Conservation (phyloP, 768 basidiomycete genomes). For the Mycena galericulata region DNA sequence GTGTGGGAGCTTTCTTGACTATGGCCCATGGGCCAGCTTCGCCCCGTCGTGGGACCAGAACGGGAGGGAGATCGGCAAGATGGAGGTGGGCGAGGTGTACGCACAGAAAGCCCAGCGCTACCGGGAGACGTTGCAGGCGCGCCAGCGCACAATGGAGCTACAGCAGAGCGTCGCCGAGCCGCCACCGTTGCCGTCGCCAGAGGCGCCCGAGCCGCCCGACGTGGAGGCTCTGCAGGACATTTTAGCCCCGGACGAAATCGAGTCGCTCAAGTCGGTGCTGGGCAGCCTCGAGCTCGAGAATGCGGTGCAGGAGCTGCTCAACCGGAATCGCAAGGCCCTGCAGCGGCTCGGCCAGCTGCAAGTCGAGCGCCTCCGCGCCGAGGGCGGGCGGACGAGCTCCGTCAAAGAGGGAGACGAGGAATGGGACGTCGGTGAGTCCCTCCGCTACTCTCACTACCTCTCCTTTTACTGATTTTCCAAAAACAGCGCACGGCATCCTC, state of each 20-base stretch:
- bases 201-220: conserved; percentile 42
- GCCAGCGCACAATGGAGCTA: conserved; percentile 41
- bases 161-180: conserved; percentile 12
- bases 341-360: conserved; percentile 76
- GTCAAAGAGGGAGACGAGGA: conserved; percentile 82
- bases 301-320: conserved; percentile 76
- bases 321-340: conserved; percentile 73
- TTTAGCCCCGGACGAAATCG: conserved; percentile 66
- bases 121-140: conserved; percentile 40
- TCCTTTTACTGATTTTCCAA: too few relatives aligned
- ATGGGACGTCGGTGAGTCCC: conserved; percentile 79
- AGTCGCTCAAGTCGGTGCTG: conserved; percentile 70
- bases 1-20: conserved; percentile 81
- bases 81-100: conserved; percentile 69
- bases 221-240: conserved; percentile 59
- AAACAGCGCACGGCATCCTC: conserved; percentile 75
- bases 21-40: conserved; percentile 80
- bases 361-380: conserved; percentile 60
- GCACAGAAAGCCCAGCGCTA: conserved; percentile 62
- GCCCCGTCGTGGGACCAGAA: conserved; percentile 86
- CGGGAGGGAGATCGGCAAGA: conserved; percentile 75
- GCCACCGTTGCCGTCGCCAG: neutral
- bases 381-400: conserved; percentile 54
- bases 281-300: conserved; percentile 74
- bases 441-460: too few relatives aligned